Percentiles rank a stretch among this genome's conserved stretches.
Conservation (phyloP, 495 filamentous ascomycete genomes). For the Podospora pseudopauciseta region DNA sequence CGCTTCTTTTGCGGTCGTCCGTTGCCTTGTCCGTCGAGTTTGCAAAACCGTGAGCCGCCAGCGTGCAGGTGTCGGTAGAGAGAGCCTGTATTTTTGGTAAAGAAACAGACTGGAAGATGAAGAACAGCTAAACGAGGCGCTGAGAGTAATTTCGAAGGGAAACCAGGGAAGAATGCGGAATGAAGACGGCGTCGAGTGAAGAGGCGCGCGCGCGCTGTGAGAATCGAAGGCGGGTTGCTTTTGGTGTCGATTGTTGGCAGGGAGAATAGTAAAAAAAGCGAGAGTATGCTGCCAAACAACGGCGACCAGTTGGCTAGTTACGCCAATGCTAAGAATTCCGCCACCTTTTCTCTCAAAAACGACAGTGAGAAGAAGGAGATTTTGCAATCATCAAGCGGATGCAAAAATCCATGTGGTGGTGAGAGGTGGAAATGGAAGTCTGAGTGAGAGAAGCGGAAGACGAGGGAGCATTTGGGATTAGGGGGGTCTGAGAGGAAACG, state of each 20-base stretch:
- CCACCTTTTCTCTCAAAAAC: conserved; percentile 11
- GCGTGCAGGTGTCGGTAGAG: not conserved
- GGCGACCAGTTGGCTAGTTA: conserved; percentile 8
- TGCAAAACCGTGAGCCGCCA: not conserved
- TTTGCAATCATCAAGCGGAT: conserved; percentile 4
- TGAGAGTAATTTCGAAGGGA: conserved; percentile 3
- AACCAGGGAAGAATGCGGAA: conserved; percentile 1
- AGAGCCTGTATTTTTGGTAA: not conserved
- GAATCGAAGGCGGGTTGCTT: not conserved
- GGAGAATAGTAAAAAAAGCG: conserved; percentile 21
- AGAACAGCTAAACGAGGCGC: conserved; percentile 11
- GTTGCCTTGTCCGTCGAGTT: not conserved
- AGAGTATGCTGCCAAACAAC: conserved; percentile 27
- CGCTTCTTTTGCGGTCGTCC: conserved; percentile 6
- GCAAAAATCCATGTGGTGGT: conserved; percentile 15
- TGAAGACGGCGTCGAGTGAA: not conserved
- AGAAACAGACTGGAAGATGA: not conserved
- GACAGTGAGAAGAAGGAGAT: conserved; percentile 7
- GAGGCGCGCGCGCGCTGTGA: too few species aligned
- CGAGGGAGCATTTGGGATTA: conserved; percentile 9
- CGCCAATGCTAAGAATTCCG: conserved; percentile 6
- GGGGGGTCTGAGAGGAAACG: not conserved
- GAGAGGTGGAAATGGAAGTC: conserved; percentile 3
- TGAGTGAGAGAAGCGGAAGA: conserved; percentile 5
- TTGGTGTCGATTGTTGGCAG: conserved; percentile 1